Conservation (phyloP, 345 rosid species). For the Psidium guajava region DNA sequence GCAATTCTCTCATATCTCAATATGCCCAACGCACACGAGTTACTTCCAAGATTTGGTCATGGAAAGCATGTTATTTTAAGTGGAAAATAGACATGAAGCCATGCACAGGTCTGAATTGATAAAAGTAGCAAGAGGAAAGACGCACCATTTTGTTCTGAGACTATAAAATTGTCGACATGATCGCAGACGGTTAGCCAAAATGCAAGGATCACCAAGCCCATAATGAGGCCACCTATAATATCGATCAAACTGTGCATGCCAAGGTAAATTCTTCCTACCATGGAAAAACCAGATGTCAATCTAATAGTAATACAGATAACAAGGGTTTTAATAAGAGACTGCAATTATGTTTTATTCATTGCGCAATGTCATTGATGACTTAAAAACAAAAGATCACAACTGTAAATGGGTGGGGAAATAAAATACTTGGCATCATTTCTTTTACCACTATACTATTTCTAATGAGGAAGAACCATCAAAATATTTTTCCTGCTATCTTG, state of each 20-base stretch:
- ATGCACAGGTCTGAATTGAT: not conserved
- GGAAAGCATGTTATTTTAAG: not conserved
- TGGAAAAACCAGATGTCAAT: constrained; percentile 22
- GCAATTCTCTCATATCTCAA: not conserved
- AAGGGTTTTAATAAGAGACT: not conserved
- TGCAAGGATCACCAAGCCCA: constrained; percentile 60
- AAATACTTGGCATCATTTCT: not conserved
- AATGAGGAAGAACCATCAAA: not conserved
- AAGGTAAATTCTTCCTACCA: constrained; percentile 90
- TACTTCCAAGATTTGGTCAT: not conserved
- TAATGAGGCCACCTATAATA: constrained; percentile 56
- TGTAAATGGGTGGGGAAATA: not conserved
- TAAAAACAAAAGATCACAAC: not conserved
- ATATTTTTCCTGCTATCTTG: not conserved
- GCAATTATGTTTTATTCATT: not conserved
- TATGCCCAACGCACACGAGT: not conserved
- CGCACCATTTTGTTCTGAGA: constrained; percentile 80
- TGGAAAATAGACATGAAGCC: not conserved
- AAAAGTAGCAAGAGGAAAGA: not conserved
- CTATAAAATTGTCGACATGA: constrained; percentile 51
- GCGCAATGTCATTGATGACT: not conserved
- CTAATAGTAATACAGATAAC: not conserved
- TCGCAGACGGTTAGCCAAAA: constrained; percentile 61
- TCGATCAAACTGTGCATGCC: constrained; percentile 97
- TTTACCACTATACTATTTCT: not conserved